Conservation (phyloP, 305 asterid species). For the Fraxinus paxiana region DNA sequence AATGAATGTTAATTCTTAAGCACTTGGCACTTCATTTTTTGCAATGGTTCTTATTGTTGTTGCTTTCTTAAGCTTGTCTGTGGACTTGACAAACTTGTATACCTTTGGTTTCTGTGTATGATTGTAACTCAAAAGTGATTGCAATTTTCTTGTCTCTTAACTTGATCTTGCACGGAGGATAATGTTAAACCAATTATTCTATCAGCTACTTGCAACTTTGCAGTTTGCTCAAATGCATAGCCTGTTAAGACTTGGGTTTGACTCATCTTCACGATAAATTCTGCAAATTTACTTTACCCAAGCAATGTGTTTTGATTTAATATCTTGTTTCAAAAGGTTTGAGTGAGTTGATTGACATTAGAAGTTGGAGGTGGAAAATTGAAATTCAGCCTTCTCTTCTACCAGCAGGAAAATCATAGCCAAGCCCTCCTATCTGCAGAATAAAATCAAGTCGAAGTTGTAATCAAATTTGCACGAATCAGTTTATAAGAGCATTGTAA, state of each 20-base stretch:
- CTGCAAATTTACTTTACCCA: constrained; percentile 51
- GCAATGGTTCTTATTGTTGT: background rate
- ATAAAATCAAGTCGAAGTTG: background rate
- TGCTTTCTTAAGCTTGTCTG: background rate
- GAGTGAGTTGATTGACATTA: constrained; percentile 50
- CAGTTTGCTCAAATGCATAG: constrained; percentile 43
- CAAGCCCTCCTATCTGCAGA: constrained; percentile 51
- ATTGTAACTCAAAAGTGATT: background rate
- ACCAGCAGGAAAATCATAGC: constrained; percentile 60
- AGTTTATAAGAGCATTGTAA: background rate
- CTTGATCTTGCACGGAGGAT: background rate
- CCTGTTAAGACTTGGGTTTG: constrained; percentile 53
- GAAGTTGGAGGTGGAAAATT: constrained; percentile 51
- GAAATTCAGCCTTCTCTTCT: constrained; percentile 73
- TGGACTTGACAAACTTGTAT: background rate
- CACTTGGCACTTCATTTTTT: background rate
- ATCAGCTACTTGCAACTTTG: constrained; percentile 42
- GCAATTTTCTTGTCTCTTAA: background rate
- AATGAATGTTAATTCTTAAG: background rate
- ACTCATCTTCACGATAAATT: constrained; percentile 69
- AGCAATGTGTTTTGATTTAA: constrained; percentile 31
- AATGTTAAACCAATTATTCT: background rate
- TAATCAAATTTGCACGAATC: background rate
- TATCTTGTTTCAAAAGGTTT: constrained; percentile 49
- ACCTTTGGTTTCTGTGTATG: background rate